Evolutionary conservation across 2,329 filamentous ascomycete genomes (phyloP), one percentile per base, ranked within the genome.

Genomic region (Cytospora leucostoma): DNA sequence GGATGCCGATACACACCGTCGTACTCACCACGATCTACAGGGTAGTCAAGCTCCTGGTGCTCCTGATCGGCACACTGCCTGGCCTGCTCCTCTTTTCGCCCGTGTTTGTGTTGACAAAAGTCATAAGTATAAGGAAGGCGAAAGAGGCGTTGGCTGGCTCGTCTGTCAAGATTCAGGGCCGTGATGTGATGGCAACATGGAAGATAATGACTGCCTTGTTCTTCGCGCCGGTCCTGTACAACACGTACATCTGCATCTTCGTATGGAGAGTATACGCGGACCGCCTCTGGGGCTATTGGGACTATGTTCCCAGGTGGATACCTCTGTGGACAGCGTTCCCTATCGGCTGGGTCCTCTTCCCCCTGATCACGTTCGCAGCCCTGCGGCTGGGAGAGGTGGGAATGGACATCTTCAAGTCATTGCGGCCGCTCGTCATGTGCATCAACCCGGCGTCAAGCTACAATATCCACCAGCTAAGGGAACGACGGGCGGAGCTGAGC

Each of bases 321-420:
- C 91, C 93, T 1, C 83, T 93, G 63, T 96, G 89, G 86, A 74
- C 87, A 27, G 84, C 96, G 12, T 87, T 93, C 67, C 74, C 92
- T 11, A 84, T 87, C 47, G 90, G 93, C 56, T 88, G 91, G 79
- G 82, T 92, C 55, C 79, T 96, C 68, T 97, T 97, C 80, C 90
- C 93, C 7, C 84, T 88, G 32, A 90, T 97, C 70, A 97, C 93
- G 0, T 97, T 96, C 75, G 93, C 93, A 5, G 92, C 95, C 7
- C 87, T 99, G 59, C 89, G 95, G 12, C 96, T 98, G 68, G 95
- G 95, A 54, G 95, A 99, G 78, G 89, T 96, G n/a, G 95, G 94
- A 59, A 97, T 99, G 93, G 95, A 99, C 73, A 97, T 99, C 62
- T 81, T 95, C 79, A 99, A 98, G 77, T 98, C 94, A 0, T 84